phyloP scores from a whole-genome alignment of 768 basidiomycete genomes.

The Pleurotus tuber-regium region DNA sequence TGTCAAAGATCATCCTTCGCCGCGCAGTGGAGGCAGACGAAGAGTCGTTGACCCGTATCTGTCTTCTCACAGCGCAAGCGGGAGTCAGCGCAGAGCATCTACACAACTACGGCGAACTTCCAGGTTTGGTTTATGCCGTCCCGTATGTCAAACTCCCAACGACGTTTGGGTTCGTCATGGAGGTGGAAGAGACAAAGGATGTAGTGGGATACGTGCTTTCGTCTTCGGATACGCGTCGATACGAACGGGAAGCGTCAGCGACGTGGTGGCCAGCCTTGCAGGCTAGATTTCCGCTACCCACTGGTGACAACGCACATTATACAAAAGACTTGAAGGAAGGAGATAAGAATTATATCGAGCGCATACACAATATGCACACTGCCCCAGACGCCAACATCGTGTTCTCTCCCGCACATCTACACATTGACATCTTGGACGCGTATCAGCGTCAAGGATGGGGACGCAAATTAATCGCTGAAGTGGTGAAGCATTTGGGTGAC shows the following conservation, averaged over 20 bases:
- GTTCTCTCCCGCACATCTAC: slow-evolving; percentile 73
- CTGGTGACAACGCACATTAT: slow-evolving; percentile 31
- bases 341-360: slow-evolving; percentile 3
- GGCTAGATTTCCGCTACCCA: slow-evolving; percentile 45
- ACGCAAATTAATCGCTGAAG: slow-evolving; percentile 54
- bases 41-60: slow-evolving; percentile 62
- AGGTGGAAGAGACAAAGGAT: slow-evolving; percentile 41
- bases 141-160: slow-evolving; percentile 70
- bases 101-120: slow-evolving; percentile 62
- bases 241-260: slow-evolving; percentile 50
- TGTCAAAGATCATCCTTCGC: slow-evolving; percentile 49
- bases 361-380: slow-evolving; percentile 26
- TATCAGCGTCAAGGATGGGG: slow-evolving; percentile 75
- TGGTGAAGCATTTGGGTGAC: slow-evolving; percentile 50
- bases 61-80: slow-evolving; percentile 71
- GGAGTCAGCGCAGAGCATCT: slow-evolving; percentile 62
- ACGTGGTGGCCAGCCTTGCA: slow-evolving; percentile 69
- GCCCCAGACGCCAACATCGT: slow-evolving; percentile 53
- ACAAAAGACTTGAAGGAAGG: slow-evolving; percentile 35
- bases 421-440: slow-evolving; percentile 67
- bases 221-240: slow-evolving; percentile 63
- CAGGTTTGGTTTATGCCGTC: slow-evolving; percentile 70
- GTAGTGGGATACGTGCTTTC: slow-evolving; percentile 75
- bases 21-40: slow-evolving; percentile 52
- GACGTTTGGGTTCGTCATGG: slow-evolving; percentile 75